Evolutionary conservation across 2,329 filamentous ascomycete genomes (phyloP), one percentile per base, ranked within the genome.

Genomic region (Fusarium begoniae): DNA sequence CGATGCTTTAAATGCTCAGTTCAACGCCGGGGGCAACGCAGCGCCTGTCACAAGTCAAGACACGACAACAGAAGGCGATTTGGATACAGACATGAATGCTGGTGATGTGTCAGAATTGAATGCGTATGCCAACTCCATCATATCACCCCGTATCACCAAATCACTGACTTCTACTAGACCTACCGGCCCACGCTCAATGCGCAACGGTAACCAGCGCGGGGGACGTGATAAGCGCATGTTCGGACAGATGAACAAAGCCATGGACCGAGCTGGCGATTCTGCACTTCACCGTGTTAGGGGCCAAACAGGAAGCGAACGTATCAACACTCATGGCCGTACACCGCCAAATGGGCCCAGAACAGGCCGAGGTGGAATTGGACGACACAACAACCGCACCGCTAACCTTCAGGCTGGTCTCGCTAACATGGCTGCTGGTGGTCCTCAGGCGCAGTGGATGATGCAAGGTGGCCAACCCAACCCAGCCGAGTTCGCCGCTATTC

Each of bases 171-270:
- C 47, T 41, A 14, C 12, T 79, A 98, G 96, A 79, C 96, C 96
- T 15, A 98, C 95, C 58, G 96, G 96, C 64, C 96, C 96, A 24
- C 96, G 95, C 82, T 95, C 95, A 40, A 98, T 98, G 95, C 93
- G 96, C 79, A 94, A 93, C 81, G 66, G 90, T 59, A 89, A 85
- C 77, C 80, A 81, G 61, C 83, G 88, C 63, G 86, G 87, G 63
- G 88, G 90, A 62, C 91, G 94, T 75, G 93, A 93, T 67, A 95
- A 94, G 81, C 91, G 94, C 70, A 91, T 98, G 87, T 87, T 98
- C 64, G 94, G 94, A 56, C 94, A 98, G 76, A 89, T 97, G 80
- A 91, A 92, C 80, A 94, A 94, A 79, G 90, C 91, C 20, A 91
- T 98, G 90, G 94, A 97, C 78, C 91, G 96, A 71, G 87, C 88